Evolutionary conservation across 768 basidiomycete genomes (phyloP), one percentile per base, ranked within the genome.

Genomic region (Fomitopsis serialis): DNA sequence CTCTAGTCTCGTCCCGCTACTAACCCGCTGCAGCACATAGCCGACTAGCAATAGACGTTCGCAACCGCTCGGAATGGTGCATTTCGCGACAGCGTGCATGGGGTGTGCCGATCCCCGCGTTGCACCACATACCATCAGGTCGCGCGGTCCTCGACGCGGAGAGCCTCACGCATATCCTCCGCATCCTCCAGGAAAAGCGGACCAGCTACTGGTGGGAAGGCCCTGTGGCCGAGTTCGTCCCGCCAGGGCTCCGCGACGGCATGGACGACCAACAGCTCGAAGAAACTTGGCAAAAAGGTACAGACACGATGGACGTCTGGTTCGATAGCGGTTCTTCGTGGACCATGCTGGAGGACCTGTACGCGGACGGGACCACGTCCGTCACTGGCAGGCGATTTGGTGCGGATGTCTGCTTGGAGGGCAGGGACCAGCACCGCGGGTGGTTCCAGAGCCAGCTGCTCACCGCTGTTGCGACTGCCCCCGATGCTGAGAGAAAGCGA

Each of bases 271-370:
- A 60, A 59, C 40, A 61, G 67, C 50, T 65, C 36, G 74, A 73
- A 1, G 70, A 75, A 50, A 69, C 68, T 1, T 94, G 87, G 82
- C 69, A 73, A 45, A 94, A 92, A 66, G 88, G 94, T 9, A 85
- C 81, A 2, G 96, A 99, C 66, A 99, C 96, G 2, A 93, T 98
- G 85, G 96, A 99, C 67, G 96, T 99, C 15, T 99, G 96, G 96
- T 98, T 98, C 60, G 96, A 99, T 70, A 95, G 92, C 61, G 96
- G 96, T 3, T 85, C 89, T 2, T 90, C 94, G 3, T 99, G 96
- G 96, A 85, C 91, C 1, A 78, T 91, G 74, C 71, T 96, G 17
- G 58, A 62, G 6, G 71, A 71, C 35, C 71, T 74, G 47, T 74
- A 68, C 19, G 68, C 72, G 17, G 48, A 32, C 0, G 55, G 47